Conservation (phyloP, 1,139 yeast genomes). For the Candida albicans region DNA sequence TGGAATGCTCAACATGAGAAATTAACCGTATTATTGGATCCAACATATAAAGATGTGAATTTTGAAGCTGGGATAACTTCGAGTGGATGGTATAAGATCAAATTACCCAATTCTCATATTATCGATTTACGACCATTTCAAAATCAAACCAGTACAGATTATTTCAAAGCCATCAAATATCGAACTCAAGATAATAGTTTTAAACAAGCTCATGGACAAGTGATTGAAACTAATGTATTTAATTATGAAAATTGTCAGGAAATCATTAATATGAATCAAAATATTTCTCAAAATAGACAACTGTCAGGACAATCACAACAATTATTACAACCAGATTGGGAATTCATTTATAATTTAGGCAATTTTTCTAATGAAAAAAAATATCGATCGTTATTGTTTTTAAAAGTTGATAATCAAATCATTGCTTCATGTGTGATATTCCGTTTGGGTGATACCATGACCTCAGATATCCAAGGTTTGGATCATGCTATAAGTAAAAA, state of each 20-base stretch:
- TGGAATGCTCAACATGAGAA: slow-evolving; percentile 32
- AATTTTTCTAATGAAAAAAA: slow-evolving; percentile 22
- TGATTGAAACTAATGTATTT: slow-evolving; percentile 24
- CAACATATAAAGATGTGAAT: slow-evolving; percentile 34
- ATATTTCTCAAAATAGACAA: slow-evolving; percentile 37
- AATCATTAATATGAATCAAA: slow-evolving; percentile 35
- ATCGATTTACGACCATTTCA: slow-evolving; percentile 38
- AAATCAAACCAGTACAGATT: slow-evolving; percentile 30
- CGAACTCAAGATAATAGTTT: slow-evolving; percentile 38
- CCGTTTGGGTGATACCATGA: slow-evolving; percentile 44
- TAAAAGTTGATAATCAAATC: slow-evolving; percentile 33
- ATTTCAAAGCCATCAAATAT: slow-evolving; percentile 41
- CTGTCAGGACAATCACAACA: slow-evolving; percentile 39
- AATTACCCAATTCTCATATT: slow-evolving; percentile 41
- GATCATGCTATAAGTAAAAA: slow-evolving; percentile 40
- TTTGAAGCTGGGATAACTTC: slow-evolving; percentile 35
- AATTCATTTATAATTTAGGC: slow-evolving; percentile 32
- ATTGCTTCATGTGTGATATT: slow-evolving; percentile 46
- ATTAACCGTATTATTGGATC: slow-evolving; percentile 39
- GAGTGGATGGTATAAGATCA: slow-evolving; percentile 39
- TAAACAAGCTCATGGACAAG: slow-evolving; percentile 34
- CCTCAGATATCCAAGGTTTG: slow-evolving; percentile 46
- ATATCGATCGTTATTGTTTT: slow-evolving; percentile 34
- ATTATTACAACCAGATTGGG: slow-evolving; percentile 32
- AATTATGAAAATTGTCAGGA: slow-evolving; percentile 27